These are phyloP conservation scores for Kodamaea jinghongensis DNA, from an alignment of 805 yeast species.

Conservation along the genomic window DNA sequence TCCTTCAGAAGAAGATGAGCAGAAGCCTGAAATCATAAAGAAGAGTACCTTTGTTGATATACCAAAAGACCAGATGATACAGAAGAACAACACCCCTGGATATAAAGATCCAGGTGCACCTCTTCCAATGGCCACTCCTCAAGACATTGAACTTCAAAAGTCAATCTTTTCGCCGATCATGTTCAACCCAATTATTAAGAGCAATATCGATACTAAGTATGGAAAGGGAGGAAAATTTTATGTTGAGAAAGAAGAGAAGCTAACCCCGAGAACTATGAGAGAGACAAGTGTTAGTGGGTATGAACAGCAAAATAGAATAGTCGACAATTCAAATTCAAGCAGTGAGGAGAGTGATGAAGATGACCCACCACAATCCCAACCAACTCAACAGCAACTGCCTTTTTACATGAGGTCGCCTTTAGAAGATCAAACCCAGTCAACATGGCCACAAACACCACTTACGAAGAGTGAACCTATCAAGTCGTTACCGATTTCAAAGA, in stretches of 20 bases:
- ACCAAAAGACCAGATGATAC: conserved; percentile 54
- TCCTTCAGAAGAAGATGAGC: conserved; percentile 5
- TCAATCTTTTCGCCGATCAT: conserved; percentile 81
- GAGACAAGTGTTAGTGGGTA: conserved; percentile 17
- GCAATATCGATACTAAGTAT: conserved; percentile 80
- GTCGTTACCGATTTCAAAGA: neutral
- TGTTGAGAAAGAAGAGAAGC: conserved; percentile 40
- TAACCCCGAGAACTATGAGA: conserved; percentile 16
- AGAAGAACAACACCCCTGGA: conserved; percentile 43
- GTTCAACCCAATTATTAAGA: conserved; percentile 76
- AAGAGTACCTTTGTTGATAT: conserved; percentile 39
- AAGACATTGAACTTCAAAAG: conserved; percentile 3
- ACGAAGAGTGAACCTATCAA: neutral
- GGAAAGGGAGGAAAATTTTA: conserved; percentile 88
- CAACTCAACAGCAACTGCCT: neutral
- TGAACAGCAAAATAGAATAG: conserved; percentile 36
- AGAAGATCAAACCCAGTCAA: neutral
- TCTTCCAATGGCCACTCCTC: conserved; percentile 41
- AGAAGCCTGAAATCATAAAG: conserved; percentile 9
- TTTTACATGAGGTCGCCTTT: no score
- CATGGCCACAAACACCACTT: conserved; percentile 4
- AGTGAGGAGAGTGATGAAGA: conserved; percentile 39
- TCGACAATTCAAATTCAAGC: conserved; percentile 1
- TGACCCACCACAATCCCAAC: conserved; percentile 17
- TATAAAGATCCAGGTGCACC: conserved; percentile 87